Evolutionary conservation across 2,329 filamentous ascomycete genomes (phyloP).

Genomic region (Fulvia fulva): DNA sequence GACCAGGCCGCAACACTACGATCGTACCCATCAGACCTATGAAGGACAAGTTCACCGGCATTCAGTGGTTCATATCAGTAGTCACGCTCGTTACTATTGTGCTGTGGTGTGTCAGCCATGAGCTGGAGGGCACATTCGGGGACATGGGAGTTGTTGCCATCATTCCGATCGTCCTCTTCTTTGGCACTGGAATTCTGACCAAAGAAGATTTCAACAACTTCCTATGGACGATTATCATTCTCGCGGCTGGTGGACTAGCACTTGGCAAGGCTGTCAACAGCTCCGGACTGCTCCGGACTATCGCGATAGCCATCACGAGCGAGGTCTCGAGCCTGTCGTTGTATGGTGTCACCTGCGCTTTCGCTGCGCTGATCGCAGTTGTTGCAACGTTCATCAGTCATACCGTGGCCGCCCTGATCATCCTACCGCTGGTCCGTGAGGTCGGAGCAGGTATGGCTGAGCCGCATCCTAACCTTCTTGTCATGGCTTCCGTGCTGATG

Average conservation of each 20-base stretch:
- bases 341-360: conserved; percentile 82
- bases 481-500: conserved; percentile 95
- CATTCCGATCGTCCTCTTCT: conserved; percentile 92
- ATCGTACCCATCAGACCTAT: conserved; percentile 89
- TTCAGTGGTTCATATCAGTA: conserved; percentile 88
- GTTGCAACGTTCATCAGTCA: conserved; percentile 98
- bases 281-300: conserved; percentile 84
- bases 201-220: conserved; percentile 99
- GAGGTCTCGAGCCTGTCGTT: conserved; percentile 73
- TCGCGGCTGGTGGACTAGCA: conserved; percentile 87
- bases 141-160: conserved; percentile 99
- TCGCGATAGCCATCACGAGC: conserved; percentile 71
- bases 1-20: conserved; percentile 75
- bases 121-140: conserved; percentile 81
- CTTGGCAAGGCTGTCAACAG: conserved; percentile 92
- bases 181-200: conserved; percentile 90
- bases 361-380: conserved; percentile 77
- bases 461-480: conserved; percentile 87
- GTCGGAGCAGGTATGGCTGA: conserved; percentile 82
- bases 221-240: conserved; percentile 98
- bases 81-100: conserved; percentile 80
- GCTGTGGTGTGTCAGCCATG: conserved; percentile 89
- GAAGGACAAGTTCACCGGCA: conserved; percentile 79
- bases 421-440: conserved; percentile 82
- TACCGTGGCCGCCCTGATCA: conserved; percentile 92